A percentile compares a stretch with the other conserved stretches of the same genome.
phyloP scores from a whole-genome alignment of 2,329 filamentous ascomycete species.

The Pseudocercospora vitis region DNA sequence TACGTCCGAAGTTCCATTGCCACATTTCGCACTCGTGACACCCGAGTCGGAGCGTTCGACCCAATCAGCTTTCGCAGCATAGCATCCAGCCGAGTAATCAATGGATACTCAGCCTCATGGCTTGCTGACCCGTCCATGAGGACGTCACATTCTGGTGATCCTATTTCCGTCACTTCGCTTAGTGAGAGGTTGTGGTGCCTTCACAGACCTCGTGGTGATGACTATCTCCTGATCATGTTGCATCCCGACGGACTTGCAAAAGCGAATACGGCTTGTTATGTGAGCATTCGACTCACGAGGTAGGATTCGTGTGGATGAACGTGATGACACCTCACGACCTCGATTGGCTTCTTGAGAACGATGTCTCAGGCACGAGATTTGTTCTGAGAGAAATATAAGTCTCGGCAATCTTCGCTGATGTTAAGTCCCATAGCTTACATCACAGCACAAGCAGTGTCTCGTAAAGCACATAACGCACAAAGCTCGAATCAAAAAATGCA shows the following conservation, averaged over 20 bases:
- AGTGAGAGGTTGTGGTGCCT: not conserved
- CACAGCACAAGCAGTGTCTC: not conserved
- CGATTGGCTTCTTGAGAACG: not conserved
- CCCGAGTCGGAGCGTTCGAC: not conserved
- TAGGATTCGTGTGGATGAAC: no score
- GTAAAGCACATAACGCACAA: not conserved
- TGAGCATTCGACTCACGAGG: not conserved
- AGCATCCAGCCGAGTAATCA: not conserved
- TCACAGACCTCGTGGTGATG: not conserved
- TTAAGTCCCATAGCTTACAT: no score
- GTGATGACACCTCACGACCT: not conserved
- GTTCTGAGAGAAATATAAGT: not conserved
- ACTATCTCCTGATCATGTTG: no score
- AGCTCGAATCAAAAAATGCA: conserved; percentile 1
- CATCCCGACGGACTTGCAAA: not conserved
- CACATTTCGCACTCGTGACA: no score
- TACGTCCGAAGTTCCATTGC: no score
- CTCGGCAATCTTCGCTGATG: not conserved
- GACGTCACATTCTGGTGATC: not conserved
- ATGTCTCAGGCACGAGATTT: not conserved
- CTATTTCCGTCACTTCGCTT: not conserved
- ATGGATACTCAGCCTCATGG: not conserved
- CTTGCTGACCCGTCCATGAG: not conserved
- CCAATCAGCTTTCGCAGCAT: not conserved
- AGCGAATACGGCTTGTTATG: not conserved